phyloP scores from a whole-genome alignment of 495 filamentous ascomycete species.

The Patellaria atrata region DNA sequence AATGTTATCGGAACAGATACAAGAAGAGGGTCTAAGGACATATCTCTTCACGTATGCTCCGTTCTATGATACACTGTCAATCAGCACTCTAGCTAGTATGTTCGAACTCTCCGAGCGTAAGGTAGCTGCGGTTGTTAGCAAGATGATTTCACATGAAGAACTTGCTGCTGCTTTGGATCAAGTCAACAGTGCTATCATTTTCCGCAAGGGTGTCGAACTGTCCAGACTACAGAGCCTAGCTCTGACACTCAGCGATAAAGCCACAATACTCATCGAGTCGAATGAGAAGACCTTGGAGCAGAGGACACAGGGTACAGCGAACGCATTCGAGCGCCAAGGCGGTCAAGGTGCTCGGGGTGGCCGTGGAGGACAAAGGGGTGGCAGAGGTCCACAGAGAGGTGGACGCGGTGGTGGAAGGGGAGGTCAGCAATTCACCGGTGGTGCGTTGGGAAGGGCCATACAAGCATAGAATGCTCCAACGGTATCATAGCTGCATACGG shows the following conservation, averaged over 20 bases:
- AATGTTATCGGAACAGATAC: constrained; percentile 94
- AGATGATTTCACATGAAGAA: constrained; percentile 99
- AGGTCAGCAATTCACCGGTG: constrained; percentile 47
- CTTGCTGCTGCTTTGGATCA: constrained; percentile 92
- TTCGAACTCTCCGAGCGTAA: constrained; percentile 87
- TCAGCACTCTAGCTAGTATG: constrained; percentile 76
- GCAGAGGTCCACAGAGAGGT: constrained; percentile 37
- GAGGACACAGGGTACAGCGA: constrained; percentile 85
- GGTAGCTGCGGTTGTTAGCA: constrained; percentile 86
- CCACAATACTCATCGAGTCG: constrained; percentile 82
- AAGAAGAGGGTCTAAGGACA: constrained; percentile 93
- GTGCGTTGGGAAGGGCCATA: constrained; percentile 49
- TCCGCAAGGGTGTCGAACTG: constrained; percentile 97
- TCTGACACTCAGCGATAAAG: constrained; percentile 89
- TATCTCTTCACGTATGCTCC: constrained; percentile 99
- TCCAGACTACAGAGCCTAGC: constrained; percentile 90
- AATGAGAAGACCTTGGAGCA: constrained; percentile 97
- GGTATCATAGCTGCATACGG: no score
- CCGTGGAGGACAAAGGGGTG: constrained; percentile 49
- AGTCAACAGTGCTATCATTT: constrained; percentile 93
- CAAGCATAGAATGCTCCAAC: constrained; percentile 43
- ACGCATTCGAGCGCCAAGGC: constrained; percentile 83
- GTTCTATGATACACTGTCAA: constrained; percentile 92
- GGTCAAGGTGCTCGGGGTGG: constrained; percentile 45
- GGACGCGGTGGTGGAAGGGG: constrained; percentile 26